A percentile compares a stretch with the other conserved stretches of the same genome.
phyloP scores from a whole-genome alignment of 176 grass and related monocot species.

The Hsuehochloa calcarea region DNA sequence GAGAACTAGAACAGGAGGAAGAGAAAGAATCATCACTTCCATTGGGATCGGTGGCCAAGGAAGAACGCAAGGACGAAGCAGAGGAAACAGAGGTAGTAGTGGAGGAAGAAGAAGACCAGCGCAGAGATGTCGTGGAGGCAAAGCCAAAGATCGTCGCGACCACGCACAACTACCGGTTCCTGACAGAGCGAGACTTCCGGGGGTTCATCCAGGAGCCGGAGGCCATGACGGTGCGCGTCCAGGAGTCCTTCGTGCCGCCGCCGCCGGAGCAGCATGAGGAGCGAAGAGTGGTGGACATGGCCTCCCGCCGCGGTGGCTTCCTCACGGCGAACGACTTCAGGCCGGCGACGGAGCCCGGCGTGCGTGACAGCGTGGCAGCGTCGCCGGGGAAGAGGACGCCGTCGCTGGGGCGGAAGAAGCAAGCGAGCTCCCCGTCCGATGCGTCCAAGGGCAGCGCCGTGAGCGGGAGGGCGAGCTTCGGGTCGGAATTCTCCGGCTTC shows the following conservation, averaged over 20 bases:
- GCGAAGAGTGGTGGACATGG: slow-evolving; percentile 5
- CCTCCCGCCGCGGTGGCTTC: neutral
- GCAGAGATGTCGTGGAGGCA: neutral
- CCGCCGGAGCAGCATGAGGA: slow-evolving; percentile 26
- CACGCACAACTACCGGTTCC: slow-evolving; percentile 58
- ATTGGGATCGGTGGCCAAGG: neutral
- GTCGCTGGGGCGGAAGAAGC: slow-evolving; percentile 13
- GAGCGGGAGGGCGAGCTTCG: slow-evolving; percentile 40
- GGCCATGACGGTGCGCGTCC: slow-evolving; percentile 60
- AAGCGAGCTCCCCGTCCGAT: neutral
- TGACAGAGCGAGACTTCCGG: slow-evolving; percentile 68
- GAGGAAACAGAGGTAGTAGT: slow-evolving; percentile 33
- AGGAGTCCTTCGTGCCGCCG: slow-evolving; percentile 48
- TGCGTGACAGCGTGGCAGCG: neutral
- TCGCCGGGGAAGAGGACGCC: slow-evolving; percentile 26
- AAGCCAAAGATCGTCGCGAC: slow-evolving; percentile 28
- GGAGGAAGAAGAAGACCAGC: neutral
- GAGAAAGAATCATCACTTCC: neutral
- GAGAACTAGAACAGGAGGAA: neutral
- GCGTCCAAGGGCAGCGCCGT: slow-evolving; percentile 4
- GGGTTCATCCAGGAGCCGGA: slow-evolving; percentile 69
- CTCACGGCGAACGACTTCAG: slow-evolving; percentile 26
- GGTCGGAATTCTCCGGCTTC: slow-evolving; percentile 62
- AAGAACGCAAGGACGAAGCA: neutral
- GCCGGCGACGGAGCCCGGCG: slow-evolving; percentile 18